Conservation (phyloP, 177 flowering plant genomes). For the Vitis hybrid region DNA sequence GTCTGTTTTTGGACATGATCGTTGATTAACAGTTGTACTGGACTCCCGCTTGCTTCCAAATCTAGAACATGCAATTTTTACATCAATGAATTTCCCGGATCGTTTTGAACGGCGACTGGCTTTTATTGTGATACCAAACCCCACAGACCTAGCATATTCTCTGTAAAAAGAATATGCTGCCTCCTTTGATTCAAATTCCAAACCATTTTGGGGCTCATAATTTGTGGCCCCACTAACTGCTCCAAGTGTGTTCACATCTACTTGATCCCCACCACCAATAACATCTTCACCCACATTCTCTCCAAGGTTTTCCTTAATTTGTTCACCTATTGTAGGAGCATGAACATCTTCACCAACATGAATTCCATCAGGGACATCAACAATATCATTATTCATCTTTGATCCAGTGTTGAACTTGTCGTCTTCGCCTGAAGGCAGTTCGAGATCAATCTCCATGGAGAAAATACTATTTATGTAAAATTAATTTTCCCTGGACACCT, state of each 20-base stretch:
- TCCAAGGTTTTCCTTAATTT: slow-evolving; percentile 5
- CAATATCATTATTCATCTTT: slow-evolving; percentile 2
- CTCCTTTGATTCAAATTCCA: slow-evolving; percentile 42
- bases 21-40: slow-evolving; percentile 11
- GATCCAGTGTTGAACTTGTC: slow-evolving; percentile 18
- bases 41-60: slow-evolving; percentile 36
- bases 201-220: slow-evolving; percentile 28
- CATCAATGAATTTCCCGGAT: slow-evolving; percentile 46
- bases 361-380: slow-evolving; percentile 1
- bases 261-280: slow-evolving; percentile 6
- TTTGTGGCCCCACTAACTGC: not conserved
- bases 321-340: slow-evolving; percentile 12
- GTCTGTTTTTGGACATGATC: slow-evolving; percentile 29
- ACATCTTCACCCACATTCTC: slow-evolving; percentile 7
- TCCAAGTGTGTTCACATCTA: slow-evolving; percentile 1
- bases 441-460: slow-evolving; percentile 40
- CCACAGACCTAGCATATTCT: slow-evolving; percentile 39
- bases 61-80: slow-evolving; percentile 41
- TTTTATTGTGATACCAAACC: slow-evolving; percentile 39
- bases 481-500: not conserved
- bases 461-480: not conserved
- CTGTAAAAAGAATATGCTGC: slow-evolving; percentile 40
- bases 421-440: slow-evolving; percentile 21
- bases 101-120: slow-evolving; percentile 44
- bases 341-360: slow-evolving; percentile 5